Percentiles rank a stretch among this genome's conserved stretches.
Conservation (phyloP, 306 rosid genomes). For the Cicer pinnatifidum region DNA sequence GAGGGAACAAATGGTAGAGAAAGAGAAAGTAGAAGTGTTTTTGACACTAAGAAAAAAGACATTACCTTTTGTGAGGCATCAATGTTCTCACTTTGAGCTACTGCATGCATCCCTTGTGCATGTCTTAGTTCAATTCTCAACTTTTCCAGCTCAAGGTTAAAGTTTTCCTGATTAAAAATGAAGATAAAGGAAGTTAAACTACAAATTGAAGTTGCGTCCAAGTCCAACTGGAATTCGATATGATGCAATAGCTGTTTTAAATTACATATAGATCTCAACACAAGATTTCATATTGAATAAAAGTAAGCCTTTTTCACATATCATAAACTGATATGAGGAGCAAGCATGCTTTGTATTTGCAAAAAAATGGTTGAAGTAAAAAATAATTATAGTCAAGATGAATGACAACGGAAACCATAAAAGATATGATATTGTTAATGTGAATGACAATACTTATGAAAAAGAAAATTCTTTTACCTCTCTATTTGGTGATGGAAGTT, state of each 20-base stretch:
- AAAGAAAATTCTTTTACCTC: slow-evolving; percentile 55
- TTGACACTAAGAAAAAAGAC: slow-evolving; percentile 27
- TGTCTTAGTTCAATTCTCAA: slow-evolving; percentile 86
- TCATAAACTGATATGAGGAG: too few relatives aligned
- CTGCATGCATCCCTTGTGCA: slow-evolving; percentile 82
- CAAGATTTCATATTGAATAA: slow-evolving; percentile 2
- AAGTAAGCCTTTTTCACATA: background rate
- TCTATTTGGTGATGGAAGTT: slow-evolving; percentile 52
- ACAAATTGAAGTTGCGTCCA: slow-evolving; percentile 2
- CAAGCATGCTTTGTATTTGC: background rate
- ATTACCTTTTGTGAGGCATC: slow-evolving; percentile 78
- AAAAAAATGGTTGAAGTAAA: slow-evolving; percentile 13
- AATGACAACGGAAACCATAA: slow-evolving; percentile 13
- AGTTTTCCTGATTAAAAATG: slow-evolving; percentile 56
- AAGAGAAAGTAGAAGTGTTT: slow-evolving; percentile 20
- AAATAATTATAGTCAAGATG: slow-evolving; percentile 27
- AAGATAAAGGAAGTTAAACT: slow-evolving; percentile 21
- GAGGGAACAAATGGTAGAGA: background rate
- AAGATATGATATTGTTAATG: slow-evolving; percentile 14
- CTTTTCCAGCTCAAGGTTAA: slow-evolving; percentile 81
- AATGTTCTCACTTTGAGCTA: slow-evolving; percentile 74
- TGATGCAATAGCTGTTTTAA: slow-evolving; percentile 21
- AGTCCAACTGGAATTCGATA: background rate
- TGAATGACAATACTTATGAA: slow-evolving; percentile 10
- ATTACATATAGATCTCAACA: background rate